A percentile compares a stretch with the other conserved stretches of the same genome.
phyloP scores from a whole-genome alignment of 192 early-diverging fungal genomes.

The Rhizoclosmatium globosum region DNA sequence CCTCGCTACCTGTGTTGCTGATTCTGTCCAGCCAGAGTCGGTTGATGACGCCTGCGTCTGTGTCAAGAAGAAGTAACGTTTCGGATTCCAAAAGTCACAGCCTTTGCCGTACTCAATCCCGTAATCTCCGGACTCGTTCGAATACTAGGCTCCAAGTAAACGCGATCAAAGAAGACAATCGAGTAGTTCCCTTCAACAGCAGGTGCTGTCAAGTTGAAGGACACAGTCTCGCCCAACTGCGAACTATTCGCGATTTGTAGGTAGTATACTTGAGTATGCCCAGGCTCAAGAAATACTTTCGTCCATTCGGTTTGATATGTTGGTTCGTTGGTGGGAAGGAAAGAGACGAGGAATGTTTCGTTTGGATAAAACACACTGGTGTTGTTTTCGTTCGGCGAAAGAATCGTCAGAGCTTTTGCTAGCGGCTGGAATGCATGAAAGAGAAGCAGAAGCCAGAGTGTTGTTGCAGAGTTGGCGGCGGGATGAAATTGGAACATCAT shows the following conservation, averaged over 20 bases:
- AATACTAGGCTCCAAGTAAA: slow-evolving; percentile 1
- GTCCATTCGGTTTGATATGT: neutral
- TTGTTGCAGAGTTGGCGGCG: neutral
- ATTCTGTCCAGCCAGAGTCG: too few relatives aligned
- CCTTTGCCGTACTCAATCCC: neutral
- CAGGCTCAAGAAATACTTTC: slow-evolving; percentile 3
- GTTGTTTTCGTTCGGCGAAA: slow-evolving; percentile 5
- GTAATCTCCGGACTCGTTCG: neutral
- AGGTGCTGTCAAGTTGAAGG: slow-evolving; percentile 8
- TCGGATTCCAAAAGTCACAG: neutral
- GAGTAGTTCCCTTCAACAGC: neutral
- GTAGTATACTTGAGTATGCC: neutral
- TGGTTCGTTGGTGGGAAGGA: slow-evolving; percentile 6
- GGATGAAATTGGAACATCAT: neutral
- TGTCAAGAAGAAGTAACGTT: neutral
- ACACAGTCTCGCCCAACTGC: neutral
- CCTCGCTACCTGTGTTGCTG: too few relatives aligned
- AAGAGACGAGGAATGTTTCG: neutral
- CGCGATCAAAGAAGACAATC: slow-evolving; percentile 4
- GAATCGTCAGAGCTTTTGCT: neutral
- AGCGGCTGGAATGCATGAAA: neutral
- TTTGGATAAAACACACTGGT: neutral
- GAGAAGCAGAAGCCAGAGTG: neutral
- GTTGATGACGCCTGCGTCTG: too few relatives aligned
- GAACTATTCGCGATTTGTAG: neutral